Base-by-base conservation (phyloP, 345 rosid species). In the Heritiera fomes region DNA sequence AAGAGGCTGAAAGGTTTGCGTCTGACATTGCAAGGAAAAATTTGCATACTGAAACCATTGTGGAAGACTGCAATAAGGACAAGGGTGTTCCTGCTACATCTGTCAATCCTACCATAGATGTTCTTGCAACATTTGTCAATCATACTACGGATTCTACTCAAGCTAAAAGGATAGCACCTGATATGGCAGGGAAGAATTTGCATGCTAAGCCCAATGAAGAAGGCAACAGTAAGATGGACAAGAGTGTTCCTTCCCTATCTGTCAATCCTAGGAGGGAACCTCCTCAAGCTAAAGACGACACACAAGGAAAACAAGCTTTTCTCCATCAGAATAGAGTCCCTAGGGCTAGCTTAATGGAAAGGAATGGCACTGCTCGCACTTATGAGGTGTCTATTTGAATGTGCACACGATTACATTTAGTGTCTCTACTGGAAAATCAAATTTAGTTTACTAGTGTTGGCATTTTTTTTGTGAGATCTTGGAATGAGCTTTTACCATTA, bases 281-380 rank as follows among this genome's bases (percentile, higher is more conserved):
- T 72, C 20, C 55, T 78, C 83, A 78, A 75, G 34, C 28, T 49
- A 55, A 60, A 62, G 64, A 72, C 20, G 75, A 28, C 63, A 68
- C 73, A 75, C 8, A 53, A 76, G 76, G 64, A 62, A 75, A 69
- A 55, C 76, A 69, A 62, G 60, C 79, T 60, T 62, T 77, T 61
- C 50, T 63, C 28, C 68, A 73, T 76, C 89, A 47, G 71, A 80
- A 3, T 67, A 34, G 38, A 34, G 3, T 34, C 1, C 38, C 1
- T 34, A 28, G 77, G 46, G 82, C 73, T 38, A 82, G 90, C 74
- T 78, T 89, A 80, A 87, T 92, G 91, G 91, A 89, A 41, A 71
- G 87, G 65, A 85, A 92, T 65, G 65, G 68, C 68, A 84, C 91
- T 60, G 93, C 93, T 53, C 83, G 11, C 12, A 73, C 88, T 11